These are phyloP conservation scores for Coniochaeta sp. DNA, from an alignment of 2,329 filamentous ascomycete genomes.

Conservation along the genomic window DNA sequence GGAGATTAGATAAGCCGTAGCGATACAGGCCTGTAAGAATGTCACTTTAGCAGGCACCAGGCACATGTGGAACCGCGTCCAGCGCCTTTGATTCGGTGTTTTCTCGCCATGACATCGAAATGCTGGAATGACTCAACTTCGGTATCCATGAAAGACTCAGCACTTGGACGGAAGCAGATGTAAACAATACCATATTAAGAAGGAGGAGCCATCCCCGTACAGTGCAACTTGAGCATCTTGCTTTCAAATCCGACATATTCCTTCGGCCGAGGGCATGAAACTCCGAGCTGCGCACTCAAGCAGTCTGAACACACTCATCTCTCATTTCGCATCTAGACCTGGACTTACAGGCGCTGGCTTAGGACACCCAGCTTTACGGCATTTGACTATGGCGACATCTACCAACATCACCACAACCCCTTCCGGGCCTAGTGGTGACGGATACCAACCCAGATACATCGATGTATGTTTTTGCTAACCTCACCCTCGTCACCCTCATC, in stretches of 20 bases:
- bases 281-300: not conserved
- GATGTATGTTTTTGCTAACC: slow-evolving; percentile 44
- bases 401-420: not conserved
- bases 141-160: not conserved
- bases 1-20: not conserved
- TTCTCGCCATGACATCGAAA: not conserved
- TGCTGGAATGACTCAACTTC: not conserved
- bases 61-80: not conserved
- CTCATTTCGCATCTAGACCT: too few species aligned
- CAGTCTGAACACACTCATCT: not conserved
- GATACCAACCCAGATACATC: slow-evolving; percentile 48
- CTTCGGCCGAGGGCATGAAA: slow-evolving; percentile 4
- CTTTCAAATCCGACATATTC: not conserved
- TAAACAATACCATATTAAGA: not conserved
- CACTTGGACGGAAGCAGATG: not conserved
- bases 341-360: too few species aligned
- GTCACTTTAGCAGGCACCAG: not conserved
- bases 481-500: not conserved
- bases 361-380: not conserved
- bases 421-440: not conserved
- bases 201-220: not conserved
- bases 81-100: not conserved
- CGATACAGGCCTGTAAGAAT: not conserved
- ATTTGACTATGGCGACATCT: not conserved
- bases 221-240: too few species aligned